A percentile compares a stretch with the other conserved stretches of the same genome.
phyloP scores from a whole-genome alignment of 768 basidiomycete genomes.

The Rhizopogon salebrosus region DNA sequence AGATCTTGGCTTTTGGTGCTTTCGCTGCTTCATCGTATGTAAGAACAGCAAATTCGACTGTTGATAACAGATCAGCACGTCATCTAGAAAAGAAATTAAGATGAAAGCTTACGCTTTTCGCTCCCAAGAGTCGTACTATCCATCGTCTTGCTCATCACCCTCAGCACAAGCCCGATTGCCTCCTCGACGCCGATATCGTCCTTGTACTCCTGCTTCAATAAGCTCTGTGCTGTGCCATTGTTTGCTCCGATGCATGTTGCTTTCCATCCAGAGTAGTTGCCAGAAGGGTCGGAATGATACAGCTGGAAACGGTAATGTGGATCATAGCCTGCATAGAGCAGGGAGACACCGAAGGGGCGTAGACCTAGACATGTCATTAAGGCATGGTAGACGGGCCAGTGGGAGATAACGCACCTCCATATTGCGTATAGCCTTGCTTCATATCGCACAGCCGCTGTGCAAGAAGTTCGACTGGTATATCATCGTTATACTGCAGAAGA shows the following conservation, averaged over 20 bases:
- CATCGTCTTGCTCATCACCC: conserved; percentile 99
- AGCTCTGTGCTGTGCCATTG: conserved; percentile 90
- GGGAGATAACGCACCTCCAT: conserved; percentile 60
- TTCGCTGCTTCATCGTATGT: conserved; percentile 76
- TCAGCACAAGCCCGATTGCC: conserved; percentile 85
- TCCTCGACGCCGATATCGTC: conserved; percentile 90
- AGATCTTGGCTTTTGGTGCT: conserved; percentile 87
- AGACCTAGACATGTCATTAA: conserved; percentile 47
- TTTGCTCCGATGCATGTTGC: conserved; percentile 99
- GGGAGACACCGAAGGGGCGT: conserved; percentile 95
- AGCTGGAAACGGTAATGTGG: conserved; percentile 95
- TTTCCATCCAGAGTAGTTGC: conserved; percentile 98
- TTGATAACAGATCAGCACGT: not conserved
- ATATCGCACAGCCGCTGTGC: conserved; percentile 92
- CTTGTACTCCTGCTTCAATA: conserved; percentile 98
- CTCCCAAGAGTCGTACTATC: conserved; percentile 94
- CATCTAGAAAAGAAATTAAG: not conserved
- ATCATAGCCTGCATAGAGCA: conserved; percentile 96
- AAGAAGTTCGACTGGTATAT: conserved; percentile 95
- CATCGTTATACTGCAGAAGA: conserved; percentile 88
- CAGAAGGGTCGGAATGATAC: conserved; percentile 97
- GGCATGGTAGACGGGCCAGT: not conserved
- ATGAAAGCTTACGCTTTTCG: conserved; percentile 75
- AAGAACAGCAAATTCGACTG: conserved; percentile 96
- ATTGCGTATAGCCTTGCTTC: conserved; percentile 98